Conservation (phyloP, 2,329 filamentous ascomycete species). For the Calonectria hawksworthii region DNA sequence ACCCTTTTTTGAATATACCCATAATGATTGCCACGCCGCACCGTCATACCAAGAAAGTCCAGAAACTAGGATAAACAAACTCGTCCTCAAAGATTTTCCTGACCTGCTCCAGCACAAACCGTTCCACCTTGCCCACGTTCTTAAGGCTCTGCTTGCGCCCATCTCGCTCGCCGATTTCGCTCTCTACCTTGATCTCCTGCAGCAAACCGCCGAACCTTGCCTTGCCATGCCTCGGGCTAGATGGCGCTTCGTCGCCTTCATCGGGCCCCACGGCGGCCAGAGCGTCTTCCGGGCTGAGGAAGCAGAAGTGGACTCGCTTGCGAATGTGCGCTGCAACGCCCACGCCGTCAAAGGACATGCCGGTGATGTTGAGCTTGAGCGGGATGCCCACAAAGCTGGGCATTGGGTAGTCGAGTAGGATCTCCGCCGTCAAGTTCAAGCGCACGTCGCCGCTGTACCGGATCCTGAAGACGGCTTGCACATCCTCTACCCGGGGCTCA, state of each 20-base stretch:
- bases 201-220: conserved; percentile 78
- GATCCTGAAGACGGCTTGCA: conserved; percentile 93
- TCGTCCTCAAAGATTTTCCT: conserved; percentile 98
- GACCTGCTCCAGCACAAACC: conserved; percentile 96
- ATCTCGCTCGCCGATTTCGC: conserved; percentile 94
- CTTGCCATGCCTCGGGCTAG: conserved; percentile 47
- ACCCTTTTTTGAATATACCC: conserved; percentile 41
- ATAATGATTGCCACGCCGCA: conserved; percentile 4
- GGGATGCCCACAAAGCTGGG: conserved; percentile 97
- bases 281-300: conserved; percentile 92
- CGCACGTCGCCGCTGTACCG: conserved; percentile 90
- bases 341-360: conserved; percentile 94
- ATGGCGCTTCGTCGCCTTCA: conserved; percentile 49
- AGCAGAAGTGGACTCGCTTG: conserved; percentile 92
- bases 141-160: conserved; percentile 95
- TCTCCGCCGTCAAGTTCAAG: conserved; percentile 92
- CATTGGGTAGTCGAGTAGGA: conserved; percentile 98
- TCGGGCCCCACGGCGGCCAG: conserved; percentile 75
- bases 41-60: conserved; percentile 89
- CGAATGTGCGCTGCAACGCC: conserved; percentile 93
- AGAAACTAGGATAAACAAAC: conserved; percentile 98
- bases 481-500: conserved; percentile 85
- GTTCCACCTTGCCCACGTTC: conserved; percentile 98
- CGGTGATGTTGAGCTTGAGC: conserved; percentile 94
- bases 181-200: conserved; percentile 95